Evolutionary conservation across 805 yeast species (phyloP).

Genomic region (Ogataea paradorogensis): DNA sequence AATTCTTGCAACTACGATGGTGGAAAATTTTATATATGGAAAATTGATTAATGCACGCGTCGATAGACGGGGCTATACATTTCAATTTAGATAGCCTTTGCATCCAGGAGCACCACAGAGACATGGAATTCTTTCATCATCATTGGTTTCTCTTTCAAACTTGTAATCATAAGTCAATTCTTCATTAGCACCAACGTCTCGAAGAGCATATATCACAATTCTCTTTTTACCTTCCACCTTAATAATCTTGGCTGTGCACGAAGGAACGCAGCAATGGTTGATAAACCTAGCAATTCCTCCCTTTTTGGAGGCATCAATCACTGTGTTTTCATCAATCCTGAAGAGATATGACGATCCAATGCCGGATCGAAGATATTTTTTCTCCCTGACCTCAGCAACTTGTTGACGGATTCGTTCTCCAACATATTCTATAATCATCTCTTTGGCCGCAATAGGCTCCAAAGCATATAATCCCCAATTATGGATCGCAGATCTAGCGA

Average conservation of each 20-base stretch:
- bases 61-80: slow-evolving; percentile 29
- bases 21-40: slow-evolving; percentile 9
- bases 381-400: slow-evolving; percentile 90
- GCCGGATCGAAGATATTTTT: slow-evolving; percentile 80
- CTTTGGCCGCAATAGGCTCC: slow-evolving; percentile 93
- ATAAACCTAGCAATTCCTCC: slow-evolving; percentile 98
- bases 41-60: slow-evolving; percentile 8
- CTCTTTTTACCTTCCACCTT: slow-evolving; percentile 92
- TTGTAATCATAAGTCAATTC: slow-evolving; percentile 96
- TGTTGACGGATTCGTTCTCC: slow-evolving; percentile 94
- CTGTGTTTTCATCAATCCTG: slow-evolving; percentile 89
- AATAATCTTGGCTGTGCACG: slow-evolving; percentile 94
- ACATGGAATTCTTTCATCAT: slow-evolving; percentile 84
- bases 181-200: slow-evolving; percentile 84
- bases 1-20: not conserved
- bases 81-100: slow-evolving; percentile 75
- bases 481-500: slow-evolving; percentile 95
- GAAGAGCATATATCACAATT: slow-evolving; percentile 88
- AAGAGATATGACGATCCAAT: slow-evolving; percentile 94
- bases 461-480: slow-evolving; percentile 97
- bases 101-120: slow-evolving; percentile 95
- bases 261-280: slow-evolving; percentile 96
- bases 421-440: slow-evolving; percentile 97
- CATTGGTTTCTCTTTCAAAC: slow-evolving; percentile 87
- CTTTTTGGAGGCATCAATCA: slow-evolving; percentile 93